phyloP scores from a whole-genome alignment of 2,329 filamentous ascomycete species.

The Diaporthe eres region DNA sequence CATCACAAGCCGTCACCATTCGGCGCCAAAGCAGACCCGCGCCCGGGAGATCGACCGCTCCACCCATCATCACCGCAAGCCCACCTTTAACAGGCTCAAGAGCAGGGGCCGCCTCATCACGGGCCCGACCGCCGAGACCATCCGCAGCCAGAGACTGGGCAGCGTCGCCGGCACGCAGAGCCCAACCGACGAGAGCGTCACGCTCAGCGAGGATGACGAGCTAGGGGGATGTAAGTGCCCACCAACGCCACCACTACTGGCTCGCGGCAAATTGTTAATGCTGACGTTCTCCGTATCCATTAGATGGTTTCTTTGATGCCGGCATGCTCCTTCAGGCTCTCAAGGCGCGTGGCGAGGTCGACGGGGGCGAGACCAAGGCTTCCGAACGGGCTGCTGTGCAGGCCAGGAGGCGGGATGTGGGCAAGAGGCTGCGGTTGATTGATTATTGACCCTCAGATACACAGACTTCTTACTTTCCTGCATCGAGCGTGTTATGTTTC shows the following conservation, averaged over 20 bases:
- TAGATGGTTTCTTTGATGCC: conserved; percentile 97
- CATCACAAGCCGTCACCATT: conserved; percentile 69
- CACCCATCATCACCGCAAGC: conserved; percentile 43
- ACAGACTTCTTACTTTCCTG: background rate
- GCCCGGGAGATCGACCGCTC: conserved; percentile 67
- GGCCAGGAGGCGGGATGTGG: conserved; percentile 75
- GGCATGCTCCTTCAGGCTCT: conserved; percentile 93
- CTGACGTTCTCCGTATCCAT: conserved; percentile 47
- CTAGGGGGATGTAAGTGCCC: conserved; percentile 88
- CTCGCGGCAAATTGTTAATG: background rate
- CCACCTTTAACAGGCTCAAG: conserved; percentile 69
- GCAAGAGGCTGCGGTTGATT: conserved; percentile 79
- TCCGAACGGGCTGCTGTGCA: conserved; percentile 73
- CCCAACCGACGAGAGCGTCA: conserved; percentile 77
- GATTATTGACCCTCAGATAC: conserved; percentile 68
- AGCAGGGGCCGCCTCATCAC: conserved; percentile 81
- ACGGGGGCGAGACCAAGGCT: conserved; percentile 65
- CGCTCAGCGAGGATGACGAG: conserved; percentile 87
- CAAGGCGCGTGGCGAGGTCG: conserved; percentile 76
- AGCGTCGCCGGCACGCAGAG: conserved; percentile 63
- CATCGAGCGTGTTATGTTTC: background rate
- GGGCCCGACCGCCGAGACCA: conserved; percentile 59
- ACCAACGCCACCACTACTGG: background rate
- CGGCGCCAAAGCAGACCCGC: conserved; percentile 60
- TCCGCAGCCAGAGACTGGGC: conserved; percentile 54